Base-by-base conservation (phyloP, 1,284 basidiomycete genomes). In the Puccinia hordei region DNA sequence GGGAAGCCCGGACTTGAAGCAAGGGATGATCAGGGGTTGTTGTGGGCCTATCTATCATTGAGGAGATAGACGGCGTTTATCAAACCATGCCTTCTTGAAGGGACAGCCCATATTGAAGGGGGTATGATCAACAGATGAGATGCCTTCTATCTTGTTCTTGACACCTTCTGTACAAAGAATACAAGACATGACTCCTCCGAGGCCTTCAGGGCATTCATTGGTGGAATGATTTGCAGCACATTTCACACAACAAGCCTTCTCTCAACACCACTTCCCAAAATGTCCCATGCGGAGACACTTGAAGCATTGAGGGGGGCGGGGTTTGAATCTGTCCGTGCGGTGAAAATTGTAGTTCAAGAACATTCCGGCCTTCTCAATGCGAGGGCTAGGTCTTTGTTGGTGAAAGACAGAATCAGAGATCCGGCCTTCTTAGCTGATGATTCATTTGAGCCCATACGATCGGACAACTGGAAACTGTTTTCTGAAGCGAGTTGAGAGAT, bases 241-340 rank as follows among this genome's bases (percentile, higher is more conserved):
- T 30, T 73, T 73, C 8, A n/a, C 72, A 49, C 72, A 73, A 22
- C 46, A 27, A 10, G 72, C 51, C 2, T 9, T 5, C 19, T 57
- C 35, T 6, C 38, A 33, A n/a, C 72, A 73, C 51, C 17, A 57
- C 24, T 38, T 22, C 9, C 46, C 35, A 24, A 38, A 55, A 38
- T 73, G 72, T 19, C 57, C 51, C 57, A 73, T 57, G 6, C 33
- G 4, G 22, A 73, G 72, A 24, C 51, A 73, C 15, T 73, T 55
- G 33, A 33, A 73, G 46, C 53, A 73, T 33, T 57, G 51, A 8
- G 53, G 35, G 0, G 72, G 72, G 5, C 53, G 38, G 9, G 38
- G 72, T 53, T 53, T 57, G 53, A 53, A 73, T 17, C 38, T 24
- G 5, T 17, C 33, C 4, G 38, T 41, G 6, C 38, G 38, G 12